A percentile compares a stretch with the other conserved stretches of the same genome.
These are phyloP conservation scores for Boletus reticuloceps DNA, from an alignment of 768 basidiomycete genomes.

Conservation along the genomic window DNA sequence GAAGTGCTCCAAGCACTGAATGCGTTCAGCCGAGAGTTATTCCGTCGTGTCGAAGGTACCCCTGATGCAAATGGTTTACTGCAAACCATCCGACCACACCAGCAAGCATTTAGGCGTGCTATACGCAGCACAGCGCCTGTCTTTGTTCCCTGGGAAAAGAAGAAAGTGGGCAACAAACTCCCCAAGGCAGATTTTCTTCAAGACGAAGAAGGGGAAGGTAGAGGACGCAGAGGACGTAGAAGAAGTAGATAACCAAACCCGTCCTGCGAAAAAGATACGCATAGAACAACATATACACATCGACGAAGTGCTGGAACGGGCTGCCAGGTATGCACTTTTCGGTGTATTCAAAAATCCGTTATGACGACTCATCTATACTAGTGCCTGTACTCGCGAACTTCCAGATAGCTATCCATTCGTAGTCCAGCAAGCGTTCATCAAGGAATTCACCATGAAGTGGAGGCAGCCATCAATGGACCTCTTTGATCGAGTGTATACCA, in stretches of 20 bases:
- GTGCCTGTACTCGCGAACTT: slow-evolving; percentile 61
- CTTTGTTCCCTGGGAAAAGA: not conserved
- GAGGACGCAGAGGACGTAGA: not conserved
- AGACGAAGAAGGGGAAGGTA: not conserved
- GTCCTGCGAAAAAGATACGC: not conserved
- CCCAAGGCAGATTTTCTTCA: not conserved
- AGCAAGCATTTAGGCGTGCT: slow-evolving; percentile 42
- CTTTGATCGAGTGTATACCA: slow-evolving; percentile 36
- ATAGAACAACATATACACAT: slow-evolving; percentile 34
- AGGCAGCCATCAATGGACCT: slow-evolving; percentile 40
- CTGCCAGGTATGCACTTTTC: not conserved
- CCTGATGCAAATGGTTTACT: slow-evolving; percentile 42
- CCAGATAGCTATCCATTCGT: slow-evolving; percentile 63
- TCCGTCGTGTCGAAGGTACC: not conserved
- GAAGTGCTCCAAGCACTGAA: not conserved
- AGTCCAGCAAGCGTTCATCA: slow-evolving; percentile 51
- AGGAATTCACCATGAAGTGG: slow-evolving; percentile 45
- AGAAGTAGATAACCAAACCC: not conserved
- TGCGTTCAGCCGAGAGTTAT: not conserved
- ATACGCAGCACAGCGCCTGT: slow-evolving; percentile 29
- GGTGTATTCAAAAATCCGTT: not conserved
- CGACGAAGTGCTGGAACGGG: slow-evolving; percentile 47
- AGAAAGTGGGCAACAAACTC: not conserved
- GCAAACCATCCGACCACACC: slow-evolving; percentile 49
- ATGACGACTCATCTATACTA: not conserved